phyloP scores from a whole-genome alignment of 2,329 filamentous ascomycete species.

The Diaporthe humulicola region DNA sequence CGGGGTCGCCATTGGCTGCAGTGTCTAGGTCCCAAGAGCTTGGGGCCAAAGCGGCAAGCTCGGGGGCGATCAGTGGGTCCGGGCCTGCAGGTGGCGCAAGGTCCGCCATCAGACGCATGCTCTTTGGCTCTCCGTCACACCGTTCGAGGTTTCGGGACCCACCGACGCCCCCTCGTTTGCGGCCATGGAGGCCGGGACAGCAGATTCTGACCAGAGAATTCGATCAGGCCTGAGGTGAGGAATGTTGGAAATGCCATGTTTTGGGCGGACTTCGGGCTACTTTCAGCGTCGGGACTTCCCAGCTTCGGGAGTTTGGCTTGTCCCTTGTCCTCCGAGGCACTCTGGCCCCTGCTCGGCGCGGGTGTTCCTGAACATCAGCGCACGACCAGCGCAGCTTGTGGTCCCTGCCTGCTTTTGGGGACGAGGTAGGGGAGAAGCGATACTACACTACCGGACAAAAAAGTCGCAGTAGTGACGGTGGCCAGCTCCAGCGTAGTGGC shows the following conservation, averaged over 20 bases:
- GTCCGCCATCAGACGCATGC: constrained; percentile 29
- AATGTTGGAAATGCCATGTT: constrained; percentile 34
- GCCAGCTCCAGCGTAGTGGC: neutral
- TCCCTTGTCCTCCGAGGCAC: constrained; percentile 5
- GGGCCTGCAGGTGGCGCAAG: constrained; percentile 19
- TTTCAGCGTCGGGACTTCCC: neutral
- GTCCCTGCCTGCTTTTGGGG: neutral
- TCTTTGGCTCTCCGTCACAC: constrained; percentile 19
- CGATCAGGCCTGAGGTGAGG: constrained; percentile 34
- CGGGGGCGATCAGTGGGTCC: constrained; percentile 29
- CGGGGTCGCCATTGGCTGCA: constrained; percentile 27
- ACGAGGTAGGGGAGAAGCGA: neutral
- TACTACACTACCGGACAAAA: neutral
- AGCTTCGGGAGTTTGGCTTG: neutral
- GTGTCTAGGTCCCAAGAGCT: constrained; percentile 20
- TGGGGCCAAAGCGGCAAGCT: constrained; percentile 32
- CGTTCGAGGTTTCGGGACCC: constrained; percentile 12
- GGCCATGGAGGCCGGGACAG: constrained; percentile 3
- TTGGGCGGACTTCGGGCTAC: neutral
- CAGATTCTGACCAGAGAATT: constrained; percentile 32
- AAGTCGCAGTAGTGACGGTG: constrained; percentile 1
- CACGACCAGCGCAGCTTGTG: neutral
- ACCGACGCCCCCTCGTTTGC: constrained; percentile 5
- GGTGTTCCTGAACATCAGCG: constrained; percentile 18
- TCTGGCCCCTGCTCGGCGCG: constrained; percentile 20